Conservation (phyloP, 106 monocot genomes). For the Apostasia ramifera region DNA sequence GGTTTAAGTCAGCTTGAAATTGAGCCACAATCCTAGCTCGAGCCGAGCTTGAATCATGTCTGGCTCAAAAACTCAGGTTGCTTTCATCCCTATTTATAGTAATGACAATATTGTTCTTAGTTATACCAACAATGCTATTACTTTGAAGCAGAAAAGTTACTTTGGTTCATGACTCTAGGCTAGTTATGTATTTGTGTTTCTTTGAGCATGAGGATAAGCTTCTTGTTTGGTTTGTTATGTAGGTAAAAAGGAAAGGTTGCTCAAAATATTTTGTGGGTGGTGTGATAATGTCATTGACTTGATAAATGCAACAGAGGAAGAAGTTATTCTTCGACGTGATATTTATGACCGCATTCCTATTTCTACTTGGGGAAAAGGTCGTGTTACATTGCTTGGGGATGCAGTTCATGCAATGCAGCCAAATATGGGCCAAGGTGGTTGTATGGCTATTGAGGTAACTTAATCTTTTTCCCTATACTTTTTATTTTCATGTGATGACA, state of each 20-base stretch:
- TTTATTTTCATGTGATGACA: no score
- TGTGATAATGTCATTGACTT: conserved; percentile 93
- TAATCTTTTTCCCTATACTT: no score
- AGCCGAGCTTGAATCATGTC: no score
- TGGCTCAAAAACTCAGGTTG: no score
- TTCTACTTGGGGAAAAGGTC: conserved; percentile 84
- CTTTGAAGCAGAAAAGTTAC: no score
- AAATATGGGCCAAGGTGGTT: conserved; percentile 99
- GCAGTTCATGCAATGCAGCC: conserved; percentile 99
- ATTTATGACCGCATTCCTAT: conserved; percentile 88
- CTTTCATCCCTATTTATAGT: no score
- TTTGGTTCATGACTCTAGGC: no score
- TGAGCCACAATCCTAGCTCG: no score
- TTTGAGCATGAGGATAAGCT: neutral
- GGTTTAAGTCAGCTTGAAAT: no score
- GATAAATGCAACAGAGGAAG: conserved; percentile 81
- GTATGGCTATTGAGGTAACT: conserved; percentile 99
- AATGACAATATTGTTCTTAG: no score
- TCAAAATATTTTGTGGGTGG: conserved; percentile 83
- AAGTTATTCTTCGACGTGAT: conserved; percentile 90
- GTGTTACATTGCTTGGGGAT: conserved; percentile 90
- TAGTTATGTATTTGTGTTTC: no score
- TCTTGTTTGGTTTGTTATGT: conserved; percentile 6
- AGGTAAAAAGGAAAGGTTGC: conserved; percentile 87
- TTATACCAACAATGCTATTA: no score